Evolutionary conservation across 164 flowering plant genomes (phyloP), one percentile per base, ranked within the genome.

Genomic region (Vitis labrusca): DNA sequence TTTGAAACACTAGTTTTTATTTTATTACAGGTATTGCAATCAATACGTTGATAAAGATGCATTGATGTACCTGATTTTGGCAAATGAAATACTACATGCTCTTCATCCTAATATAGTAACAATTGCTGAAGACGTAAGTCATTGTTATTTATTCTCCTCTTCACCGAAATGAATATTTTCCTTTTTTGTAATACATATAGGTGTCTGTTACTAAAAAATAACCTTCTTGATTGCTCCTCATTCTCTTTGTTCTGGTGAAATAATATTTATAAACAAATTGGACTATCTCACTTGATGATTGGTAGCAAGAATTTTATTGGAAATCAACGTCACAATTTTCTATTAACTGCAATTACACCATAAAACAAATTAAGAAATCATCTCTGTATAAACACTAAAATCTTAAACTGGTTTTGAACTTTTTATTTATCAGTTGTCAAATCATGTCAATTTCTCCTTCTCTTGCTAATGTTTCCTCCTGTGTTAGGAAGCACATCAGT

Each of bases 1-100:
- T 3, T 57, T 27, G 30, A 27, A 59, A 59, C 5, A 11, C 3
- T 5, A n/a, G 44, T 37, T 16, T 5, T 63, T 47, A 47, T 55
- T 44, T 58, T 64, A 13, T 73, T 82, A 68, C 83, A 95, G 99
- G 85, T 93, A 85, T 74, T 89, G 95, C 71, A 95, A 95, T 77
- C 98, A 91, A 76, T 91, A 91, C 81, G 98, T 95, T 55, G 99
- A 93, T 80, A 89, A 81, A 79, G 98, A 93, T 78, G 99, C 99
- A 47, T 68, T 91, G 64, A 69, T 90, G 52, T 95, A 90, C 76
- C 93, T 95, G 73, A 87, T 88, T 63, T 80, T 95, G 82, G 99
- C 97, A 19, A 95, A 95, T 84, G 97, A 93, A 76, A 81, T 90
- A 70, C 81, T 95, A 15, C 98, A 91, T 77, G 71, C 63, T 79